These are phyloP conservation scores for Fremontodendron californicum DNA, from an alignment of 345 rosid species.

Conservation along the genomic window DNA sequence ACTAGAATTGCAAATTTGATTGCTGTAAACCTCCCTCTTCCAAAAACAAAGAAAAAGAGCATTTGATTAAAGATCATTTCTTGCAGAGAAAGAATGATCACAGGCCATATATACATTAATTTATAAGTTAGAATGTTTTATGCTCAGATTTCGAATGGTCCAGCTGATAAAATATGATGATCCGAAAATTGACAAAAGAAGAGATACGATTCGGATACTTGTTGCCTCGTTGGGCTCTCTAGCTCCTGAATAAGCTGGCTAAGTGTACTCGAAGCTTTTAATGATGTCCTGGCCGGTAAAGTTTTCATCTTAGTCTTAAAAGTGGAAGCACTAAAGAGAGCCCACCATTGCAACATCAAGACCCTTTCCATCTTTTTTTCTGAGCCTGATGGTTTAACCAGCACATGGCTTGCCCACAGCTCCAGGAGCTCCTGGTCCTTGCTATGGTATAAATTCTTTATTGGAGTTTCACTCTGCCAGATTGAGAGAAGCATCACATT, in stretches of 20 bases:
- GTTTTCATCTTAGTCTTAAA: not conserved
- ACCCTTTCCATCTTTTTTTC: not conserved
- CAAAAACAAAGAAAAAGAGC: not conserved
- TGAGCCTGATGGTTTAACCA: not conserved
- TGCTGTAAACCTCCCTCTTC: not conserved
- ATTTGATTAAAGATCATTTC: not conserved
- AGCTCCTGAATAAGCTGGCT: not conserved
- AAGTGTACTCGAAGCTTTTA: not conserved
- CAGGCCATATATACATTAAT: not conserved
- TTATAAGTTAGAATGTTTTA: not conserved
- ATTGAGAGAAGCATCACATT: not conserved
- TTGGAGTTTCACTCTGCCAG: not conserved
- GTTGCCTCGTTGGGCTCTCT: not conserved
- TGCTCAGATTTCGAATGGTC: not conserved
- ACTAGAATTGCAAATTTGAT: not conserved
- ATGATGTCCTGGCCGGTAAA: not conserved
- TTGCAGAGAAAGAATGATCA: not conserved
- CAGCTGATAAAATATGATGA: not conserved
- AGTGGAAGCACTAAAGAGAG: not conserved
- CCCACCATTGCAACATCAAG: not conserved
- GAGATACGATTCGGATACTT: not conserved
- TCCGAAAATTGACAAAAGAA: not conserved
- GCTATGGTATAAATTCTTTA: not conserved
- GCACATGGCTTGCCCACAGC: constrained; percentile 10
- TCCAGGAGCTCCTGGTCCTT: not conserved